A percentile compares a stretch with the other conserved stretches of the same genome.
These are phyloP conservation scores for Lactarius trivialis DNA, from an alignment of 768 basidiomycete species.

Conservation along the genomic window DNA sequence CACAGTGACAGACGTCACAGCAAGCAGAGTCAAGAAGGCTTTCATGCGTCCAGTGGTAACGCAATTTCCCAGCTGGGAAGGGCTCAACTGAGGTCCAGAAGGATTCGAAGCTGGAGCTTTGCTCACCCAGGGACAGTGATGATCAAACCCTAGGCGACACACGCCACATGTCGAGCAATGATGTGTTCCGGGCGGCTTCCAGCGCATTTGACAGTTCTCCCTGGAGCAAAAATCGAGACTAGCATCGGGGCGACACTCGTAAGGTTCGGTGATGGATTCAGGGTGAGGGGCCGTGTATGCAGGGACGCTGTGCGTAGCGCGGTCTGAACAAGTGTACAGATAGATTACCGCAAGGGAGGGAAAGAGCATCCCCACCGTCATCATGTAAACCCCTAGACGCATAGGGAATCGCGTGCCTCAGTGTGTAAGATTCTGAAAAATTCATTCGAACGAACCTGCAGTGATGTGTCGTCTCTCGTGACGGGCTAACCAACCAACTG, in stretches of 20 bases:
- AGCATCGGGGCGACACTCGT: constrained; percentile 22
- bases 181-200: constrained; percentile 24
- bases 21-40: constrained; percentile 20
- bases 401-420: neutral
- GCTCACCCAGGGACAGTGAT: constrained; percentile 26
- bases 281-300: constrained; percentile 28
- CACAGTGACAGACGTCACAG: constrained; percentile 19
- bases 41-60: constrained; percentile 21
- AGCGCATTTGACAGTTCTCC: constrained; percentile 20
- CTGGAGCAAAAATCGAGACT: constrained; percentile 19
- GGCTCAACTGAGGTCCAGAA: neutral
- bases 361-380: constrained; percentile 4
- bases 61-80: constrained; percentile 24
- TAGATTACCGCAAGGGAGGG: constrained; percentile 11
- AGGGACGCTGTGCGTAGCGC: constrained; percentile 23
- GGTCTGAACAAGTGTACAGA: constrained; percentile 17
- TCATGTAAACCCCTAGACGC: constrained; percentile 14
- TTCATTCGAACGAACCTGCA: constrained; percentile 8
- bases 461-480: constrained; percentile 3
- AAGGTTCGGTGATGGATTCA: constrained; percentile 17
- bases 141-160: constrained; percentile 25
- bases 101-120: neutral
- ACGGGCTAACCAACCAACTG: constrained; percentile 21
- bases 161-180: constrained; percentile 25
- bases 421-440: neutral